Evolutionary conservation across 257 asterid species (phyloP), one percentile per base, ranked within the genome.

Genomic region (Solanum virginianum): DNA sequence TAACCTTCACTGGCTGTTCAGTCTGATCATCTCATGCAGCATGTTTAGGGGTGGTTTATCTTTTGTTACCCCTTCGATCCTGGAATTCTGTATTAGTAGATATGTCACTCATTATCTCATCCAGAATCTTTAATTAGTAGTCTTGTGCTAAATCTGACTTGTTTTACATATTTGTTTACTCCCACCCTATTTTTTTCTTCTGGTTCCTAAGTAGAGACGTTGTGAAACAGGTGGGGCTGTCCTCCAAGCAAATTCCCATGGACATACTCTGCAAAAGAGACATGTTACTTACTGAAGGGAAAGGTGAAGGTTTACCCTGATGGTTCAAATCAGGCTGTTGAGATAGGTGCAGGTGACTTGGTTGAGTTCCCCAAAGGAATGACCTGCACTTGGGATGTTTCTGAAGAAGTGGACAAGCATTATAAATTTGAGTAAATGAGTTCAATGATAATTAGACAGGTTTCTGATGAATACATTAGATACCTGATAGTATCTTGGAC

Each of bases 381-480:
- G 93, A 90, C 86, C 86, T 88, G 91, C 85, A 90, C 90, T 85
- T 90, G 93, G 91, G 93, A 90, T 80, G 91, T 90, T 77, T 88
- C 90, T 3, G 91, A 89, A 85, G 87, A 87, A 24, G 91, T 90
- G 53, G 89, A 86, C 87, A 90, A 90, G 86, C 91, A 89, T 80
- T 90, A 89, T 84, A 86, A 85, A 82, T 90, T 89, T 24, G 93
- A 89, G 41, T 90, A 70, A 83, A 60, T 51, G 68, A 43, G 24
- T 45, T 8, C 3, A 16, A 43, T 63, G 71, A 63, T 68, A 69
- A 69, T 69, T 68, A 15, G 13, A 8, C 8, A 5, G 22, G 18
- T 65, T 32, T 66, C 74, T 66, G 72, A 26, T 65, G 43, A 65
- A 11, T 32, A 32, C 36, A 57, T 18, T 57, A 57, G 43, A 63